Percentiles rank a stretch among this genome's conserved stretches.
phyloP scores from a whole-genome alignment of 768 basidiomycete genomes.

The Hericium coralloides region DNA sequence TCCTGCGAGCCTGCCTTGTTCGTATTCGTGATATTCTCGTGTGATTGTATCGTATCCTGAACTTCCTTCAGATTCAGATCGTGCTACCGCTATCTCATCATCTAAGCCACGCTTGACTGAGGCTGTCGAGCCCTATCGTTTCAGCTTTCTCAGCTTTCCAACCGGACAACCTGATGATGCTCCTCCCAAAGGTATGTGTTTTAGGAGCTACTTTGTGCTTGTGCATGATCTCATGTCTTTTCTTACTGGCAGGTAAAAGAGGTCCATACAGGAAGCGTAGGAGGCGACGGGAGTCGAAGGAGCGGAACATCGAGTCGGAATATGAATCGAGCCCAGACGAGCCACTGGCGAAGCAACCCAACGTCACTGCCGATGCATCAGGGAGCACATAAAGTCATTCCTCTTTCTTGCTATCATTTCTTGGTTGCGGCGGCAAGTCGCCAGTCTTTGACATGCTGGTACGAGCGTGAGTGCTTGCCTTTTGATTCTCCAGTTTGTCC shows the following conservation, averaged over 20 bases:
- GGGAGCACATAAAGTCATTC: no score
- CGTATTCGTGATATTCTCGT: neutral
- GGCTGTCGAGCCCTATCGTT: neutral
- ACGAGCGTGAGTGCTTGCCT: no score
- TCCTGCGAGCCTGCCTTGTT: neutral
- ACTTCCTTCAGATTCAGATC: neutral
- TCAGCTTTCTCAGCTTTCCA: neutral
- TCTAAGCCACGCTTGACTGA: neutral
- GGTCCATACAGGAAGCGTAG: slow-evolving; percentile 2
- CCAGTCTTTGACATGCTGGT: no score
- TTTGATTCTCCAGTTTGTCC: no score
- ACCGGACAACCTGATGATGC: neutral
- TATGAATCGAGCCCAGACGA: no score
- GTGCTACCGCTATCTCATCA: neutral
- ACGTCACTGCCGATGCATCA: no score
- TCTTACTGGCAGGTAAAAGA: neutral
- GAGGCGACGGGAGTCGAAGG: no score
- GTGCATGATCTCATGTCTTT: neutral
- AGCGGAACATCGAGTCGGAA: no score
- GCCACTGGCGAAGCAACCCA: no score
- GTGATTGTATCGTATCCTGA: neutral
- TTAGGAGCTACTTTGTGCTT: neutral
- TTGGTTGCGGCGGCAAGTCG: no score
- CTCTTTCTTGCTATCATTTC: no score
- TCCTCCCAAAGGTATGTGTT: neutral